Percentiles rank a stretch among this genome's conserved stretches.
These are phyloP conservation scores for Clohesyomyces aquaticus DNA, from an alignment of 495 filamentous ascomycete genomes.

Conservation along the genomic window DNA sequence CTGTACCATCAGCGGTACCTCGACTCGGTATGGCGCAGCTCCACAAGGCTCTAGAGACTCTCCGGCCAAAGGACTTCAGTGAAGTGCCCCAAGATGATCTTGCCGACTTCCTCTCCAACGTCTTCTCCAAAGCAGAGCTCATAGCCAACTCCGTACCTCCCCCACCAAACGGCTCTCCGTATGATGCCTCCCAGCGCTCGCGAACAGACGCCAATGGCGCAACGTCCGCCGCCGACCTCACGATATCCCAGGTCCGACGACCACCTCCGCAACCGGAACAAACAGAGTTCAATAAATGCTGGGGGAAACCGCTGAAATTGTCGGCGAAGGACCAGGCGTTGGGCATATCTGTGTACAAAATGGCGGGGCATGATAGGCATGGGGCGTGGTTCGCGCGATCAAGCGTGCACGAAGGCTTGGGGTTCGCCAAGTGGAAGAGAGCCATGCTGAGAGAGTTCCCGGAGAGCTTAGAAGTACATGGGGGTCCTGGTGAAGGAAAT, in stretches of 20 bases:
- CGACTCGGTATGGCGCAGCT: constrained; percentile 48
- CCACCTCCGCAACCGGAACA: constrained; percentile 54
- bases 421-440: constrained; percentile 70
- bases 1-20: neutral
- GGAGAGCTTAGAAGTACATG: constrained; percentile 63
- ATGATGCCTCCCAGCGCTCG: constrained; percentile 45
- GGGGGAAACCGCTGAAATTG: constrained; percentile 82
- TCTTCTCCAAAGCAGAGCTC: constrained; percentile 66
- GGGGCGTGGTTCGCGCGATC: constrained; percentile 89
- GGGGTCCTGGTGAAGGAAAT: constrained; percentile 66
- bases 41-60: constrained; percentile 72
- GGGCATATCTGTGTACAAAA: constrained; percentile 77
- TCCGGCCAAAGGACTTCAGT: constrained; percentile 72
- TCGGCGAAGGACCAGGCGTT: constrained; percentile 73
- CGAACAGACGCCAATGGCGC: constrained; percentile 50
- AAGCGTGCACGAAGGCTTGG: constrained; percentile 76
- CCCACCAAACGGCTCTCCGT: constrained; percentile 46
- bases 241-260: constrained; percentile 57
- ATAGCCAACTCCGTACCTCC: constrained; percentile 80
- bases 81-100: constrained; percentile 60
- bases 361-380: constrained; percentile 74
- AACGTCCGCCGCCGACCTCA: constrained; percentile 53
- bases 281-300: constrained; percentile 69
- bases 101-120: constrained; percentile 58
- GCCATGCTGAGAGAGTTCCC: constrained; percentile 65